Base-by-base conservation (phyloP, 352 stramenopile genomes). In the Globisporangium takayamanum region DNA sequence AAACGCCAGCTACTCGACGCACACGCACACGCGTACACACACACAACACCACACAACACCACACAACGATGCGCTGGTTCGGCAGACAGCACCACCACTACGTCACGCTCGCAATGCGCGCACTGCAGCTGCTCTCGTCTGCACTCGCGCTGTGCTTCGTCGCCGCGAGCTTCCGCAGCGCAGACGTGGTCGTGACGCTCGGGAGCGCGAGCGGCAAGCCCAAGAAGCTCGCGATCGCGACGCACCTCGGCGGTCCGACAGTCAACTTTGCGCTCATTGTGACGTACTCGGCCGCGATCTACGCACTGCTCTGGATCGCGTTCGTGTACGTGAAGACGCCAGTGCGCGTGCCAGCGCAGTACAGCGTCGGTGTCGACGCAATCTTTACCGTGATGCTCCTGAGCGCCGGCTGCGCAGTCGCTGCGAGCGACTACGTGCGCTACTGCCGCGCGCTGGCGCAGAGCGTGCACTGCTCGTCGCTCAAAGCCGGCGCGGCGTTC, bases 341-440 rank as follows among this genome's bases (percentile, higher is more conserved):
- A 3, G 68, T 73, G 26, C 60, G 47, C 14, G 66, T 84, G 42
- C 67, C 76, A 12, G 50, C 68, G n/a, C 66, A 74, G n/a, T 83
- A 71, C 50, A 74, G 57, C 53, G 70, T 88, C 50, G 59, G 50
- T 53, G 55, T 87, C 18, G 80, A 91, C 66, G 70, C 77, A 45
- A 50, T 81, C 55, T 83, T 91, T 51, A 84, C 77, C 5, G 79
- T 91, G 53, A 73, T 91, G 49, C 73, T 85, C 49, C 71, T 91
- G 55, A 88, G 80, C 59, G 72, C 70, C 12, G 80, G 73, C 28
- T 86, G 73, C 48, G 74, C 73, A 10, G 63, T 91, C 22, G 78
- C 78, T 1, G 80, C 73, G 26, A 78, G 72, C 46, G 80, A 91
- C 64, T 91, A 88, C 57, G 67, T 88, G 45, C 74, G 68, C 30